Evolutionary conservation across 305 asterid genomes (phyloP), one percentile per base, ranked within the genome.

Genomic region (Plantago rigida): DNA sequence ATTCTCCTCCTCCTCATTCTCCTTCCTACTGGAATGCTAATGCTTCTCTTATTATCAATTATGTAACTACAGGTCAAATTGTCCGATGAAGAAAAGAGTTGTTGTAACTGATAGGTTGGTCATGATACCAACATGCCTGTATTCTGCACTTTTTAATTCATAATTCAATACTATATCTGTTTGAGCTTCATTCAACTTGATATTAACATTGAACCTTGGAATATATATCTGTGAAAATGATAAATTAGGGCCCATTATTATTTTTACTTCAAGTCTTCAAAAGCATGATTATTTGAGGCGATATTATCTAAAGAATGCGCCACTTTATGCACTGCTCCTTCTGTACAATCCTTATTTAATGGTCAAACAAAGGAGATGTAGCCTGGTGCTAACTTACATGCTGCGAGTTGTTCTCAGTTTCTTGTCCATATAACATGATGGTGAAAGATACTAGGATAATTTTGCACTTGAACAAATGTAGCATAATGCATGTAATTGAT

Each of bases 41-140:
- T 71, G 59, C 44, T 57, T 42, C 45, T 65, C 61, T 68, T 58
- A 51, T 66, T 31, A 14, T 57, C 54, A 61, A 31, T 59, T 64
- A 51, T 70, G 70, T 65, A 67, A 70, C 62, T 64, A 78, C 91
- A 92, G 99, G 82, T 81, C 95, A 59, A 81, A 67, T 65, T 92
- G 99, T 78, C 71, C 81, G 11, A 70, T 86, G 97, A 86, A 82
- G 92, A 92, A 83, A 79, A 89, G 75, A 75, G 87, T 92, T 51
- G 96, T 92, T 69, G 78, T 92, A 53, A 86, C 96, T 31, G 99
- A 92, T 66, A 89, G 99, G 99, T 92, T 66, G 51, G 96, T 47
- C 71, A 59, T 62, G 29, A 12, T 26, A 53, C 44, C 6, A 36
- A 36, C 0, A 1, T 8, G 1, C 44, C 44, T 8, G 9, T 8